Evolutionary conservation across 2,329 filamentous ascomycete species (phyloP), one percentile per base, ranked within the genome.

Genomic region (Ustulina deusta): DNA sequence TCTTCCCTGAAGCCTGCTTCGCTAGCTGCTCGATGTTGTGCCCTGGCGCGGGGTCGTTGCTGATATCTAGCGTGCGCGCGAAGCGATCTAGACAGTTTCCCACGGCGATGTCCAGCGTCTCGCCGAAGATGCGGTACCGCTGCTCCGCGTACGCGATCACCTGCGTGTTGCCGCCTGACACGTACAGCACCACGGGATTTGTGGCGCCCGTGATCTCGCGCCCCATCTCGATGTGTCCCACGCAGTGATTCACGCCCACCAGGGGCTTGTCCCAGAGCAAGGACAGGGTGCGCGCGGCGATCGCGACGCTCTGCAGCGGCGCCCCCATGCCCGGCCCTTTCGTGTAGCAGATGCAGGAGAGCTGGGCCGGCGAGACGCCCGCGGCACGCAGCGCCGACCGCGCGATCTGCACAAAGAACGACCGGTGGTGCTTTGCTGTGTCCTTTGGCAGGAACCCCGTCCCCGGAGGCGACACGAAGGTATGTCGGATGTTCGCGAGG

Each of bases 211-310:
- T 98, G 78, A 99, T 97, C 67, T 92, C 87, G 58, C 96, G 88
- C 36, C 96, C 96, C 96, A 99, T 99, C 83, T 99, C 96, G 76
- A 99, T 98, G 81, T 99, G 96, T 49, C 96, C 96, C 55, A 99
- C 93, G 80, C 96, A 99, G 82, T 99, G 96, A 81, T 99, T 99
- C 29, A 99, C 96, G 27, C 94, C 95, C 2, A 99, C 91, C 42
- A 99, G 84, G n/a, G 92, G 90, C 80, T 93, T 93, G 61, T 84
- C 86, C 96, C 96, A 99, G 17, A 99, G 86, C 66, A 97, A 82
- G 48, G 89, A 86, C 36, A 98, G 83, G 70, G 92, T 93, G 68
- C 96, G 88, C 22, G 94, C 96, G 1, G 90, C 94, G 40, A 98
- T 84, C 36, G 95, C 95, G 15, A 97, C 93, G 69, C 90, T 90